These are phyloP conservation scores for Mesembryanthemum crystallinum DNA, from an alignment of 148 eudicot genomes.

Conservation along the genomic window DNA sequence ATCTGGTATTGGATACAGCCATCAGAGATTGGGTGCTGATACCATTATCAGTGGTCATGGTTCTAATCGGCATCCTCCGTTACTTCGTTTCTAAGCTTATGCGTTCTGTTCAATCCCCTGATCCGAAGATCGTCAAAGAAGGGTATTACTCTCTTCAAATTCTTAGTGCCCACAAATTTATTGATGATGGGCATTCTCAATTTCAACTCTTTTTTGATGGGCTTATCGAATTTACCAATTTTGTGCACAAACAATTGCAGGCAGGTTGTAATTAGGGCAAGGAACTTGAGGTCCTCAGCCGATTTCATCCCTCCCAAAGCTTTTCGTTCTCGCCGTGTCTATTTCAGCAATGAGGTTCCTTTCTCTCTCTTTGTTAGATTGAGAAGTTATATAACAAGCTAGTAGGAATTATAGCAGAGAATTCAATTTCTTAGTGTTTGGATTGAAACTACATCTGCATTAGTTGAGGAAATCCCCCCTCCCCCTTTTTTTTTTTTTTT, in stretches of 20 bases:
- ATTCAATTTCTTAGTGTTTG: not conserved
- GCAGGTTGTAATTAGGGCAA: slow-evolving; percentile 84
- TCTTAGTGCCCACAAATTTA: not conserved
- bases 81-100: slow-evolving; percentile 96
- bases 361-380: not conserved
- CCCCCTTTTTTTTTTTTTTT: no score
- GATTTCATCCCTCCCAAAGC: slow-evolving; percentile 83
- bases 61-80: slow-evolving; percentile 84
- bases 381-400: not conserved
- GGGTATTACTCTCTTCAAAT: slow-evolving; percentile 43
- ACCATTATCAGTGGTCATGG: slow-evolving; percentile 89
- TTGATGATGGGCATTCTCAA: not conserved
- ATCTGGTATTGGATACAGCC: slow-evolving; percentile 87
- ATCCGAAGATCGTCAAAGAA: slow-evolving; percentile 91
- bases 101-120: slow-evolving; percentile 68
- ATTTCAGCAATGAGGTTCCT: slow-evolving; percentile 76
- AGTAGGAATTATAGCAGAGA: not conserved
- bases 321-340: slow-evolving; percentile 72
- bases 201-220: not conserved
- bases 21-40: slow-evolving; percentile 95
- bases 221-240: not conserved
- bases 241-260: slow-evolving; percentile 34
- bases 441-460: not conserved
- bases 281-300: slow-evolving; percentile 71
- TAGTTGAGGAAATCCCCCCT: no score